These are phyloP conservation scores for Alternaria consortialis DNA, from an alignment of 2,329 filamentous ascomycete species.

Conservation along the genomic window DNA sequence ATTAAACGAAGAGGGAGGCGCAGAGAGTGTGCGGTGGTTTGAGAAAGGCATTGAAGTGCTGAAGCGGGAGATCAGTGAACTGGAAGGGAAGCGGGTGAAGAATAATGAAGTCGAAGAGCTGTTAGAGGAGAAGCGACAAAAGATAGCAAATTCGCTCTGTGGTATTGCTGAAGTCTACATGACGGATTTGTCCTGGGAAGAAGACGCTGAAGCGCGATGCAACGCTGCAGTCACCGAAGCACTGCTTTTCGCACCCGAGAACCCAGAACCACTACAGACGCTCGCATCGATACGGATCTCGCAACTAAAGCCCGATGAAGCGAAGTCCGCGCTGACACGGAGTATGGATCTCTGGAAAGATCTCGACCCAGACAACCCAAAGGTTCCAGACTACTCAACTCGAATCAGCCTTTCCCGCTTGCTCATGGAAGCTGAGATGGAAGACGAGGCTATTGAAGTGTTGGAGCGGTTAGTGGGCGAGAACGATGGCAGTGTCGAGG, in stretches of 20 bases:
- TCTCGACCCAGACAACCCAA: constrained; percentile 73
- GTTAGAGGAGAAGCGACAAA: constrained; percentile 75
- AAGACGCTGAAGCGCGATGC: constrained; percentile 87
- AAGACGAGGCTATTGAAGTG: constrained; percentile 84
- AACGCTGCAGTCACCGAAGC: constrained; percentile 91
- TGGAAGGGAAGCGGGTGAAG: constrained; percentile 60
- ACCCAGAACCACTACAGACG: constrained; percentile 92
- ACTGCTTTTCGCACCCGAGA: constrained; percentile 80
- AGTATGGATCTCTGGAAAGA: constrained; percentile 87
- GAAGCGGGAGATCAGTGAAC: constrained; percentile 71
- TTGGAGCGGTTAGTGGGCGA: constrained; percentile 84
- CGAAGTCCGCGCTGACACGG: constrained; percentile 76
- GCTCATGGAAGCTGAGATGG: constrained; percentile 88
- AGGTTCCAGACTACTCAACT: constrained; percentile 84
- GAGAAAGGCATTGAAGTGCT: constrained; percentile 76
- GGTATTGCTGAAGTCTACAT: constrained; percentile 97
- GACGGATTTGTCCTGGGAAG: constrained; percentile 94
- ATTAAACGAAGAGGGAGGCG: constrained; percentile 72
- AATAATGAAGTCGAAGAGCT: constrained; percentile 45
- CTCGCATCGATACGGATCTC: constrained; percentile 93
- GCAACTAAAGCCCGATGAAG: constrained; percentile 81
- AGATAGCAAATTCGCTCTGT: constrained; percentile 90
- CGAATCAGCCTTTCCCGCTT: constrained; percentile 84
- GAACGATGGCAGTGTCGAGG: constrained; percentile 93
- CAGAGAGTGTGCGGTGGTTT: constrained; percentile 68